These are phyloP conservation scores for Loxodes magnus DNA, from an alignment of 73 alveolate genomes.

Conservation along the genomic window DNA sequence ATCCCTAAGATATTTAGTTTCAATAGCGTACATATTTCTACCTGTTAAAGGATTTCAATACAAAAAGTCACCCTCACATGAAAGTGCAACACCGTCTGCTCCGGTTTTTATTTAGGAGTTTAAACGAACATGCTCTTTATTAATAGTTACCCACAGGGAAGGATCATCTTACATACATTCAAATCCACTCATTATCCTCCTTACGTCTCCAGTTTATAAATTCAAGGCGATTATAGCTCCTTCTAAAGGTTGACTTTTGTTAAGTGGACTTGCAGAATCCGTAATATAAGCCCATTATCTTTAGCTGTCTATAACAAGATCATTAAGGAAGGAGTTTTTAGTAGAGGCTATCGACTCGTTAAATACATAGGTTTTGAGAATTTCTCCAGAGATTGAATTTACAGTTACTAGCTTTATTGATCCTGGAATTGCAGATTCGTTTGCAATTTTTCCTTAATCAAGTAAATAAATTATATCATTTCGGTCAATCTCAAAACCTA, in stretches of 20 bases:
- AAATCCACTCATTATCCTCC: constrained; percentile 24
- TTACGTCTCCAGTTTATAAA: constrained; percentile 8
- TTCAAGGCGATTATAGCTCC: constrained; percentile 41
- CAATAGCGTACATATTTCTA: constrained; percentile 38
- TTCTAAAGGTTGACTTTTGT: constrained; percentile 10
- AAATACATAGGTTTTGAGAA: constrained; percentile 13
- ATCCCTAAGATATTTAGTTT: constrained; percentile 19
- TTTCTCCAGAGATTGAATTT: constrained; percentile 5
- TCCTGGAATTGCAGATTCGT: constrained; percentile 2
- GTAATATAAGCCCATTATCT: constrained; percentile 35
- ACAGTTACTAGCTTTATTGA: constrained; percentile 25
- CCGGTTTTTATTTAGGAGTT: constrained; percentile 42
- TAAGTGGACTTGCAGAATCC: constrained; percentile 33
- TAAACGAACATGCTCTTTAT: constrained; percentile 15
- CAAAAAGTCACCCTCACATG: constrained; percentile 37
- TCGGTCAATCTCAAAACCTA: constrained; percentile 46
- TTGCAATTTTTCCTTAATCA: constrained; percentile 42
- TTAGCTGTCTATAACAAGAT: constrained; percentile 31
- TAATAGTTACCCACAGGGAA: constrained; percentile 35
- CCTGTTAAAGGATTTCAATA: constrained; percentile 52
- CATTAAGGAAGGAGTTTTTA: constrained; percentile 40
- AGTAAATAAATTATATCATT: constrained; percentile 35
- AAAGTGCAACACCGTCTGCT: constrained; percentile 47
- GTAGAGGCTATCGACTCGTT: constrained; percentile 16
- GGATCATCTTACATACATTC: constrained; percentile 26